Conservation (phyloP, 163 green algal species). For the Chlamydomonas reinhardtii region DNA sequence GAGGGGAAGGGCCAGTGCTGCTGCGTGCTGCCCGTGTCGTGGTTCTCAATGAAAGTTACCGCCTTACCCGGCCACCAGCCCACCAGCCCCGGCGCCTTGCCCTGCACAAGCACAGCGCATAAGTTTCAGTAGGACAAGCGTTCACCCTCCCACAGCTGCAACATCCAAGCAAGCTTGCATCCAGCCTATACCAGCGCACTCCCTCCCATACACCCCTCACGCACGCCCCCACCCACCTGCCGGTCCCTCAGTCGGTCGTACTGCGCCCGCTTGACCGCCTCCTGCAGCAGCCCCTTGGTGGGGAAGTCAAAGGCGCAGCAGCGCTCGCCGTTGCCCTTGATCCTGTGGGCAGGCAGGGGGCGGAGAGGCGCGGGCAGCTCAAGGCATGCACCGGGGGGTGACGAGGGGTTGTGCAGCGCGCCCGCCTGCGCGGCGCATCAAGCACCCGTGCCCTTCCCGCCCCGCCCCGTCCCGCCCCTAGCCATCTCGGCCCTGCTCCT, state of each 20-base stretch:
- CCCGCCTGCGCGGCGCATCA: no score
- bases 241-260: slow-evolving; percentile 86
- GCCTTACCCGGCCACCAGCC: slow-evolving; percentile 88
- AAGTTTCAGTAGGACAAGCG: not conserved
- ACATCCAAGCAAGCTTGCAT: no score
- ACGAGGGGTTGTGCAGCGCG: no score
- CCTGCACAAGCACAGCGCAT: not conserved
- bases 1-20: slow-evolving; percentile 60
- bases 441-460: no score
- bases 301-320: slow-evolving; percentile 98
- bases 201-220: not conserved
- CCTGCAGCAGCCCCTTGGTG: slow-evolving; percentile 92
- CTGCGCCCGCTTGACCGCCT: slow-evolving; percentile 87
- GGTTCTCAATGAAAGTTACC: slow-evolving; percentile 79
- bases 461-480: no score
- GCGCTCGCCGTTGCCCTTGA: slow-evolving; percentile 7
- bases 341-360: no score
- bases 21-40: slow-evolving; percentile 65
- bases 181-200: no score
- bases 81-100: slow-evolving; percentile 66
- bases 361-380: no score
- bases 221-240: not conserved
- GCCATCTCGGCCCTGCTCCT: no score
- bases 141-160: no score
- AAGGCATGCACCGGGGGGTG: no score